Evolutionary conservation across 148 eudicot genomes (phyloP).

Genomic region (Limonium bicolor): DNA sequence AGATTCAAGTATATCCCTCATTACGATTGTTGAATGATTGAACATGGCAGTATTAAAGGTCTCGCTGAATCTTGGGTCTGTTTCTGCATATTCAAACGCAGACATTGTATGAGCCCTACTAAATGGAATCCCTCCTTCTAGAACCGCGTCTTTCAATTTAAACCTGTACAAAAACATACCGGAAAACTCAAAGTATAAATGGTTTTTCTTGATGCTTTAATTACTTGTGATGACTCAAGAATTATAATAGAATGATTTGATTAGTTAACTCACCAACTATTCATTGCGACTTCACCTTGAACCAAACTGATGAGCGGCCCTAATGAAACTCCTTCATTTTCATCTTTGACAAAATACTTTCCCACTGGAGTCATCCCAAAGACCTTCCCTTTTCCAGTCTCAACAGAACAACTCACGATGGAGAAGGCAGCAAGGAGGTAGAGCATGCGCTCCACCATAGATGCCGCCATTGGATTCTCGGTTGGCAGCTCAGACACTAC

Average conservation of each 20-base stretch:
- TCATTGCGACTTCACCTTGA: slow-evolving; percentile 20
- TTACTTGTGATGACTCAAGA: too few species aligned
- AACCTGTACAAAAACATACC: neutral
- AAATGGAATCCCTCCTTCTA: slow-evolving; percentile 12
- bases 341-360: slow-evolving; percentile 14
- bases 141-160: slow-evolving; percentile 8
- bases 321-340: slow-evolving; percentile 22
- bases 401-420: slow-evolving; percentile 3
- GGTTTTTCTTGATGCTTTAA: too few species aligned
- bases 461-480: slow-evolving; percentile 14
- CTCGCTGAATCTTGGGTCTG: slow-evolving; percentile 3
- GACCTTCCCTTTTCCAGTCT: neutral
- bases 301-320: slow-evolving; percentile 14
- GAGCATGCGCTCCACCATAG: slow-evolving; percentile 27
- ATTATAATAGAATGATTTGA: too few species aligned
- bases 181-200: too few species aligned
- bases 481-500: slow-evolving; percentile 9
- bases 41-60: slow-evolving; percentile 9
- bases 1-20: slow-evolving; percentile 3
- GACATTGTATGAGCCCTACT: slow-evolving; percentile 3
- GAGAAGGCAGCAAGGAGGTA: slow-evolving; percentile 17
- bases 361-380: slow-evolving; percentile 17
- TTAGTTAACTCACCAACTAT: slow-evolving; percentile 26
- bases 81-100: slow-evolving; percentile 5
- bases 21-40: slow-evolving; percentile 4